These are phyloP conservation scores for Cladobotryum protrusum DNA, from an alignment of 2,329 filamentous ascomycete species.

Conservation along the genomic window DNA sequence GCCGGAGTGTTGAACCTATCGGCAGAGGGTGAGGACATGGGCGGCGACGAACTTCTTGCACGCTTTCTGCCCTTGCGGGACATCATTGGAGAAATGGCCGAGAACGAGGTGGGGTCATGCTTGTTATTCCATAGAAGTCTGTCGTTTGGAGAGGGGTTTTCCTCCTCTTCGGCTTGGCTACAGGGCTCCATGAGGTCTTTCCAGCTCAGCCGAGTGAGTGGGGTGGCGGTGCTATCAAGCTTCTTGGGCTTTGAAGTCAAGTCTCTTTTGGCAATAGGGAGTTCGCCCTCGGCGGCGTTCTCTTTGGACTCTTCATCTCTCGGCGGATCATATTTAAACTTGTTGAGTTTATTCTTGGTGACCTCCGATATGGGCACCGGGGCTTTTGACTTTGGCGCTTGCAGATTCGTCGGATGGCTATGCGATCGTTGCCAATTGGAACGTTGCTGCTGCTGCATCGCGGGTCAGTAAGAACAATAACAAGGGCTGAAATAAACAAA, in stretches of 20 bases:
- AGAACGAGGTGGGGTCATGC: conserved; percentile 33
- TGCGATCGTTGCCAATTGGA: conserved; percentile 49
- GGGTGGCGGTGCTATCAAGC: conserved; percentile 33
- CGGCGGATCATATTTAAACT: conserved; percentile 39
- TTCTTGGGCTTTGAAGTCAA: conserved; percentile 15
- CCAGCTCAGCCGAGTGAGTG: conserved; percentile 49
- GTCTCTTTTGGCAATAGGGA: background rate
- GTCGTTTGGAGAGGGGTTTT: conserved; percentile 52
- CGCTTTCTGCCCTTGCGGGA: conserved; percentile 55
- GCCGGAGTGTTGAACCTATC: conserved; percentile 39
- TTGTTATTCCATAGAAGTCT: conserved; percentile 55
- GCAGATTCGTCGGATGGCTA: conserved; percentile 39
- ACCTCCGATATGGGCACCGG: conserved; percentile 48
- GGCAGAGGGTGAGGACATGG: conserved; percentile 57
- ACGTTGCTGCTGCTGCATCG: conserved; percentile 25
- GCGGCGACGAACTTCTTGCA: conserved; percentile 69
- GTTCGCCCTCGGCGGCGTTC: conserved; percentile 14
- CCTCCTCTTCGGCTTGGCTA: conserved; percentile 37
- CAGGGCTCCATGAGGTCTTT: conserved; percentile 49
- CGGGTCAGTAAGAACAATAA: conserved; percentile 9
- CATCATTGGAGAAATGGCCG: conserved; percentile 43
- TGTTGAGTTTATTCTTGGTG: conserved; percentile 56
- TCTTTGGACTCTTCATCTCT: conserved; percentile 15
- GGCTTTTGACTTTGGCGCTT: conserved; percentile 30
- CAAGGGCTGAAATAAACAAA: background rate